Base-by-base conservation (phyloP, 176 grass and related monocot genomes). In the Triticum dicoccoides region DNA sequence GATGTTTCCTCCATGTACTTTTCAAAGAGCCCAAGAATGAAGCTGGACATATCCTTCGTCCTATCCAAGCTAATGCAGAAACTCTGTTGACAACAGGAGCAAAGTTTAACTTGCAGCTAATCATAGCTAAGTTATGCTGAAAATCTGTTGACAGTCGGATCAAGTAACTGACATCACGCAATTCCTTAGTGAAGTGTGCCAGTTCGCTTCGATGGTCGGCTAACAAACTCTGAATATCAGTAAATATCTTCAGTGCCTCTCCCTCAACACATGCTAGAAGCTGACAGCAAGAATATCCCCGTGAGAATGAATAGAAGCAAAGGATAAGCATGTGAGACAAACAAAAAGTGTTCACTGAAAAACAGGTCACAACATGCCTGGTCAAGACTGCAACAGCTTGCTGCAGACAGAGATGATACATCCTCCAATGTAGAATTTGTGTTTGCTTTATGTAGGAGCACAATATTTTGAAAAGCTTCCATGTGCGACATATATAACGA, bases 381-480 rank as follows among this genome's bases (percentile, higher is more conserved):
- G 82, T 96, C 94, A 76, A 97, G 76, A 78, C 94, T 96, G 82
- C 87, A 94, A 37, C 89, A 92, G 82, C 92, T 99, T 56, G 92
- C 76, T 44, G 87, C 82, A 42, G 92, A 82, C 8, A 90, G 59
- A 21, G 88, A 91, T 58, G 92, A 95, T 61, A 99, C 77, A 78
- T 99, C 97, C 56, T 99, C 97, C 35, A 99, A 45, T 37, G 61
- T 88, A 32, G 85, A 88, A 89, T 96, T 93, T 49, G 89, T 81
- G 66, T 82, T 89, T 88, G 97, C 92, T 80, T 99, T 99, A 79
- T 99, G 97, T 63, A 99, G 86, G 13, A 95, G 83, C 39, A 95
- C 92, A 52, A 93, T 89, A 91, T 99, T 99, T 89, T 94, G 90
- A 64, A 99, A 79, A 14, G 85, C 92, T 90, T 99, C 97, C 80